These are phyloP conservation scores for Rhizopus delemar DNA, from an alignment of 371 early-diverging fungal species.

Conservation along the genomic window DNA sequence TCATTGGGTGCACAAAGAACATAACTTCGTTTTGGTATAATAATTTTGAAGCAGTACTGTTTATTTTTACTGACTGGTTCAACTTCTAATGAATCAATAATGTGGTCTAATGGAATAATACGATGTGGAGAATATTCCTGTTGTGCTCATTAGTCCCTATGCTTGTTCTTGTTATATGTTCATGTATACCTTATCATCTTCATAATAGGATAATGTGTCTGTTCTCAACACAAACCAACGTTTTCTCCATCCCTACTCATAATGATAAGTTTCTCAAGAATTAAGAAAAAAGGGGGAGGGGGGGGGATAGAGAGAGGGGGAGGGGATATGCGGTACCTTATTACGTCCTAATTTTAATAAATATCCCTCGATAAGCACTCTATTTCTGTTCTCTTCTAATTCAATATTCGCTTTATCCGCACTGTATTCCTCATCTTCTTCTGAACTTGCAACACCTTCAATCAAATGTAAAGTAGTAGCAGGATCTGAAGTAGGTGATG, in stretches of 20 bases:
- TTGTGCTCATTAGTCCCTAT: background rate
- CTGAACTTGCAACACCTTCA: slow-evolving; percentile 50
- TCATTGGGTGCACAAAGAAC: slow-evolving; percentile 68
- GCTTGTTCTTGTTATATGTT: background rate
- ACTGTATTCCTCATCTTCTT: slow-evolving; percentile 51
- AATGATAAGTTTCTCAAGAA: background rate
- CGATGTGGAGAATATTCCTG: slow-evolving; percentile 71
- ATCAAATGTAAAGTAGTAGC: slow-evolving; percentile 30
- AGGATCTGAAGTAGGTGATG: slow-evolving; percentile 43
- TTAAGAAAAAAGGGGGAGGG: background rate
- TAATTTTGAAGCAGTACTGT: slow-evolving; percentile 73
- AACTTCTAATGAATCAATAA: slow-evolving; percentile 76
- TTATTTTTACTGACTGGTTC: slow-evolving; percentile 65
- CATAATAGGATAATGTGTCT: slow-evolving; percentile 77
- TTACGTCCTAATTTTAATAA: slow-evolving; percentile 68
- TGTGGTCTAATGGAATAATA: slow-evolving; percentile 67
- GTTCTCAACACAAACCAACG: slow-evolving; percentile 84
- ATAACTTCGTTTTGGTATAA: slow-evolving; percentile 72
- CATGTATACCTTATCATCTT: slow-evolving; percentile 58
- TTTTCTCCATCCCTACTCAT: slow-evolving; percentile 73
- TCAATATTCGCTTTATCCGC: slow-evolving; percentile 35
- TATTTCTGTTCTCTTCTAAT: slow-evolving; percentile 44
- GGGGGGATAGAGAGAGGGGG: background rate
- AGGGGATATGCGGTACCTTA: slow-evolving; percentile 41
- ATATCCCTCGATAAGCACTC: slow-evolving; percentile 73